A percentile compares a stretch with the other conserved stretches of the same genome.
These are phyloP conservation scores for Ulmus americana DNA, from an alignment of 331 rosid genomes.

Conservation along the genomic window DNA sequence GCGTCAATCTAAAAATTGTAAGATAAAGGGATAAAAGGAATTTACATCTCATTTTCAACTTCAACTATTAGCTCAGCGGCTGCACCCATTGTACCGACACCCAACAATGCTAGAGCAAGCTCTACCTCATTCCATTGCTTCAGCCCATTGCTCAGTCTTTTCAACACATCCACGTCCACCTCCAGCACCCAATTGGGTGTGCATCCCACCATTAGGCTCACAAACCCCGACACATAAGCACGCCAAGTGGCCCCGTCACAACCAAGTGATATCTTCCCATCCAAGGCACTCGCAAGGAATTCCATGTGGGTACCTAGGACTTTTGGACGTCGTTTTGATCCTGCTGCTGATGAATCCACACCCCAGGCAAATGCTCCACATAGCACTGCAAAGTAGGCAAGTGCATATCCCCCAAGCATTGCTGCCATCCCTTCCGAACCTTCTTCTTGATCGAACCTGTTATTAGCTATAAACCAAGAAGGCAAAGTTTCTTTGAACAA, in stretches of 20 bases:
- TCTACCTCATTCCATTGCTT: slow-evolving; percentile 49
- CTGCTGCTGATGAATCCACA: slow-evolving; percentile 43
- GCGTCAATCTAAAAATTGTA: neutral
- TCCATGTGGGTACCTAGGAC: slow-evolving; percentile 46
- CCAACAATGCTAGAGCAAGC: slow-evolving; percentile 53
- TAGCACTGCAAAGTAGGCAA: slow-evolving; percentile 44
- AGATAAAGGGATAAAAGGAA: neutral
- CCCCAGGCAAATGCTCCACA: slow-evolving; percentile 58
- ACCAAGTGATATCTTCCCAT: slow-evolving; percentile 56
- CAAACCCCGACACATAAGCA: slow-evolving; percentile 45
- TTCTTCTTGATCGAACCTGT: slow-evolving; percentile 34
- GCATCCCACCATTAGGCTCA: slow-evolving; percentile 49
- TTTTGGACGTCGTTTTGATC: slow-evolving; percentile 51
- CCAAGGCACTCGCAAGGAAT: slow-evolving; percentile 50
- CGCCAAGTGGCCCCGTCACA: slow-evolving; percentile 53
- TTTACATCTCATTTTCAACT: slow-evolving; percentile 32
- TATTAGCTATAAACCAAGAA: slow-evolving; percentile 54
- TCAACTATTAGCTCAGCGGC: slow-evolving; percentile 46
- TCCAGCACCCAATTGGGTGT: slow-evolving; percentile 48
- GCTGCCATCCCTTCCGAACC: slow-evolving; percentile 43
- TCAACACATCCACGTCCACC: slow-evolving; percentile 42
- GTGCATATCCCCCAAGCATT: slow-evolving; percentile 55
- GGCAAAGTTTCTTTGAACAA: slow-evolving; percentile 50
- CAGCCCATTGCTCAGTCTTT: slow-evolving; percentile 42
- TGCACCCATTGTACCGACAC: slow-evolving; percentile 38